These are phyloP conservation scores for Kurtzmaniella quercitrusa DNA, from an alignment of 1,139 yeast species.

Conservation along the genomic window DNA sequence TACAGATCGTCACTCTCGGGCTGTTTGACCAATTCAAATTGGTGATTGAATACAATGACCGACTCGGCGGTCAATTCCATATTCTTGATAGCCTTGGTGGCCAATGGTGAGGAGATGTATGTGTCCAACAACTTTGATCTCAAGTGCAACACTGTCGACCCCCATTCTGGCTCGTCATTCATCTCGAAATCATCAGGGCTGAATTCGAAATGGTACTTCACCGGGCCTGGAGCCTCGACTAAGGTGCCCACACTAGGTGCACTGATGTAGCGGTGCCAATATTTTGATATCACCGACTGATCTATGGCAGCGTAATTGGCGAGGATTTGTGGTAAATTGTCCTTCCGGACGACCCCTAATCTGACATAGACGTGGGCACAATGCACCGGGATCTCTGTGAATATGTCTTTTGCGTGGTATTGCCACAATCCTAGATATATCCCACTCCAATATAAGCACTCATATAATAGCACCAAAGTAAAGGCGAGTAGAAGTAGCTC, in stretches of 20 bases:
- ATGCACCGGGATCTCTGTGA: constrained; percentile 67
- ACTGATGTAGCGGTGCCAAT: not conserved
- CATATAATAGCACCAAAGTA: constrained; percentile 35
- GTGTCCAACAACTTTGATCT: constrained; percentile 49
- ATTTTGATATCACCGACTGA: constrained; percentile 12
- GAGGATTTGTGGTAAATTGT: constrained; percentile 15
- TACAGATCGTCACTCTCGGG: constrained; percentile 39
- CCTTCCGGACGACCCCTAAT: constrained; percentile 35
- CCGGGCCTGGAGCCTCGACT: constrained; percentile 32
- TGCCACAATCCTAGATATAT: constrained; percentile 50
- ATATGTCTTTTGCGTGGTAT: constrained; percentile 61
- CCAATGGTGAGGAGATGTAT: constrained; percentile 41
- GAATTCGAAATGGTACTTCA: constrained; percentile 69
- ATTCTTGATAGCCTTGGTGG: constrained; percentile 9
- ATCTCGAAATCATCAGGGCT: constrained; percentile 71
- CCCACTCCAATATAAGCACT: constrained; percentile 44
- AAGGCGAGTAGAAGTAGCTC: constrained; percentile 34
- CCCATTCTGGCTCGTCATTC: constrained; percentile 59
- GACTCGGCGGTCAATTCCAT: constrained; percentile 5
- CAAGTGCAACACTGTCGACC: constrained; percentile 62
- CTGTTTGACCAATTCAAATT: constrained; percentile 19
- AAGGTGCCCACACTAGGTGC: constrained; percentile 12
- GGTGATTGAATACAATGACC: constrained; percentile 30
- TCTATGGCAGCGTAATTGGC: constrained; percentile 26
- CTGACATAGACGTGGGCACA: constrained; percentile 69